These are phyloP conservation scores for Zasmidium angulare DNA, from an alignment of 2,329 filamentous ascomycete species.

Conservation along the genomic window DNA sequence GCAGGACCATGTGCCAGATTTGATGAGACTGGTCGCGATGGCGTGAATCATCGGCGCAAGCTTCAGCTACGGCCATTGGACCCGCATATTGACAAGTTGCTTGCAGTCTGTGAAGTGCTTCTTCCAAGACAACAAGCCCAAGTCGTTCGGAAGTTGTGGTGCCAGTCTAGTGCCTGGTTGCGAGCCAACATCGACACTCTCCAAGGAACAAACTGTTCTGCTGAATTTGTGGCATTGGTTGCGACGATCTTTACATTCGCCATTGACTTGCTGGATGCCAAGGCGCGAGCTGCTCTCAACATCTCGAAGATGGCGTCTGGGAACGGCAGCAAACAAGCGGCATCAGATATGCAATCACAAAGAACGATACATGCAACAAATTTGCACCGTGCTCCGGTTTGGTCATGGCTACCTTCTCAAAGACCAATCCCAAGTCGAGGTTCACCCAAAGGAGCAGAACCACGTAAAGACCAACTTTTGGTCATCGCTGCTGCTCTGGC, in stretches of 20 bases:
- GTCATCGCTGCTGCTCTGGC: conserved; percentile 27
- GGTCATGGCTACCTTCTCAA: conserved; percentile 24
- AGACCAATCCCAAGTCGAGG: not conserved
- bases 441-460: conserved; percentile 15
- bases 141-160: conserved; percentile 30
- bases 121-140: conserved; percentile 27
- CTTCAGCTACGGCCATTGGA: conserved; percentile 29
- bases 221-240: conserved; percentile 41
- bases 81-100: conserved; percentile 21
- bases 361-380: not conserved
- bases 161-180: conserved; percentile 26
- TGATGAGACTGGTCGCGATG: conserved; percentile 28
- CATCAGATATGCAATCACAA: not conserved
- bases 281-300: conserved; percentile 28
- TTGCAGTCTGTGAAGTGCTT: conserved; percentile 30
- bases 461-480: conserved; percentile 28
- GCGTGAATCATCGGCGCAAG: conserved; percentile 29
- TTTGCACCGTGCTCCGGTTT: conserved; percentile 13
- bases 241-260: conserved; percentile 42
- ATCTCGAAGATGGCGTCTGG: conserved; percentile 26
- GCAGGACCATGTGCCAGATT: conserved; percentile 22
- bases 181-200: conserved; percentile 11
- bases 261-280: conserved; percentile 30
- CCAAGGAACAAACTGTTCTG: conserved; percentile 14
- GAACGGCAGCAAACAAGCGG: conserved; percentile 2